A percentile compares a stretch with the other conserved stretches of the same genome.
Conservation (phyloP, 768 basidiomycete species). For the Aureoboletus auriporus region DNA sequence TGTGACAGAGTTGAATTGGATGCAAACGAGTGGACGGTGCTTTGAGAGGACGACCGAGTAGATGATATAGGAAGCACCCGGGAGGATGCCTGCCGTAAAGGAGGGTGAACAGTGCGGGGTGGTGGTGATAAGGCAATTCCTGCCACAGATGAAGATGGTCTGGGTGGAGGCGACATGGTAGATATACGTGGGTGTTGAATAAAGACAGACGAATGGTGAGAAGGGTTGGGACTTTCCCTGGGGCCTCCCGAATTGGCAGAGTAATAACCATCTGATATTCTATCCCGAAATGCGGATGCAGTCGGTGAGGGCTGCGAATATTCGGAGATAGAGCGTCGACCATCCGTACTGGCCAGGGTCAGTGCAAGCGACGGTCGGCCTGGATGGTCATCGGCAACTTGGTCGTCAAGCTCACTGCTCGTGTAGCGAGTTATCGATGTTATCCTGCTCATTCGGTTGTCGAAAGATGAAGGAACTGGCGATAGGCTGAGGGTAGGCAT, state of each 20-base stretch:
- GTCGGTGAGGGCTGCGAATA: conserved; percentile 73
- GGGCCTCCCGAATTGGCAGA: conserved; percentile 23
- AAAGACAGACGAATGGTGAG: conserved; percentile 20
- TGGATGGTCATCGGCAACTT: conserved; percentile 21
- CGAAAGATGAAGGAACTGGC: conserved; percentile 22
- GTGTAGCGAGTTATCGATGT: conserved; percentile 28
- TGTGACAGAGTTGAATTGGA: conserved; percentile 25
- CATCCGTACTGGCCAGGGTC: conserved; percentile 39
- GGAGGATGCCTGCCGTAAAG: conserved; percentile 17
- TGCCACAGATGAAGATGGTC: conserved; percentile 58
- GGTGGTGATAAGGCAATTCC: conserved; percentile 58
- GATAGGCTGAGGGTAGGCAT: conserved; percentile 32
- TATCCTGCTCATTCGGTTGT: conserved; percentile 24
- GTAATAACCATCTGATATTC: conserved; percentile 32
- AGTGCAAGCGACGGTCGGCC: conserved; percentile 47
- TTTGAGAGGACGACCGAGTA: conserved; percentile 26
- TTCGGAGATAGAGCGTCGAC: conserved; percentile 57
- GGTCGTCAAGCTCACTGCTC: conserved; percentile 40
- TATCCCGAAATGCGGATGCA: conserved; percentile 76
- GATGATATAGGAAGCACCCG: conserved; percentile 15
- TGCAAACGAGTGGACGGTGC: conserved; percentile 29
- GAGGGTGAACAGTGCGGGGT: conserved; percentile 21
- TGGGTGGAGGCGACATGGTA: conserved; percentile 53
- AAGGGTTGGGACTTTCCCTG: conserved; percentile 8
- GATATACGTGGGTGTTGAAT: conserved; percentile 19